These are phyloP conservation scores for Mycosphaerelloides madeirae DNA, from an alignment of 2,329 filamentous ascomycete species.

Conservation along the genomic window DNA sequence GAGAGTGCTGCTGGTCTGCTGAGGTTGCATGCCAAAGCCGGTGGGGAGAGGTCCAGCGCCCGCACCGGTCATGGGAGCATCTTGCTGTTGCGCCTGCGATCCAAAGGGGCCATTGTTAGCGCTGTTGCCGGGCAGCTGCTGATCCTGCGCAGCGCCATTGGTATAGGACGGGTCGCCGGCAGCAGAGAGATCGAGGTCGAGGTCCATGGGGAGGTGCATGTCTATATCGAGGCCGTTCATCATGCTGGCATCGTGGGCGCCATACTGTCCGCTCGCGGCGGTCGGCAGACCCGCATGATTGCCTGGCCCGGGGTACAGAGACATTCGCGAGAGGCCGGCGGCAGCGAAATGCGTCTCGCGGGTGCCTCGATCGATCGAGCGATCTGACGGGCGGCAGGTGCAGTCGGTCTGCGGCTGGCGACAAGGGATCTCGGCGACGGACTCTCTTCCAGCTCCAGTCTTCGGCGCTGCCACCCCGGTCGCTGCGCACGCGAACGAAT, in stretches of 20 bases:
- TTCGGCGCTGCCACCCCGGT: too few relatives aligned
- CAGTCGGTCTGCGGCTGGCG: neutral
- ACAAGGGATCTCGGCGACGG: conserved; percentile 9
- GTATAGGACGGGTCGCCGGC: conserved; percentile 23
- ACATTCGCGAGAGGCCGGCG: conserved; percentile 14
- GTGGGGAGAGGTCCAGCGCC: conserved; percentile 54
- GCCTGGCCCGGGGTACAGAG: conserved; percentile 15
- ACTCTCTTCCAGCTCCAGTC: too few relatives aligned
- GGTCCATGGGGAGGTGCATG: conserved; percentile 44
- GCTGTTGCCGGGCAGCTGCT: conserved; percentile 21
- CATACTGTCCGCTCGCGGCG: conserved; percentile 12
- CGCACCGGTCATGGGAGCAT: conserved; percentile 37
- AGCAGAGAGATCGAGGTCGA: conserved; percentile 34
- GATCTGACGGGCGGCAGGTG: conserved; percentile 17
- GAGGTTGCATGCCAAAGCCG: conserved; percentile 47
- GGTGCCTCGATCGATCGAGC: conserved; percentile 17
- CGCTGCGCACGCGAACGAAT: too few relatives aligned
- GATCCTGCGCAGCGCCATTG: conserved; percentile 23
- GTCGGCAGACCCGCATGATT: conserved; percentile 8
- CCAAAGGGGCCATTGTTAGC: conserved; percentile 14
- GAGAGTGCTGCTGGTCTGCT: conserved; percentile 49
- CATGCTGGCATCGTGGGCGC: conserved; percentile 30
- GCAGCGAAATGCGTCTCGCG: conserved; percentile 12
- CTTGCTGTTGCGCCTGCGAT: conserved; percentile 26
- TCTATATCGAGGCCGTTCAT: conserved; percentile 43